Base-by-base conservation (phyloP, 2,329 filamentous ascomycete species). In the Xylariaceae sp. region DNA sequence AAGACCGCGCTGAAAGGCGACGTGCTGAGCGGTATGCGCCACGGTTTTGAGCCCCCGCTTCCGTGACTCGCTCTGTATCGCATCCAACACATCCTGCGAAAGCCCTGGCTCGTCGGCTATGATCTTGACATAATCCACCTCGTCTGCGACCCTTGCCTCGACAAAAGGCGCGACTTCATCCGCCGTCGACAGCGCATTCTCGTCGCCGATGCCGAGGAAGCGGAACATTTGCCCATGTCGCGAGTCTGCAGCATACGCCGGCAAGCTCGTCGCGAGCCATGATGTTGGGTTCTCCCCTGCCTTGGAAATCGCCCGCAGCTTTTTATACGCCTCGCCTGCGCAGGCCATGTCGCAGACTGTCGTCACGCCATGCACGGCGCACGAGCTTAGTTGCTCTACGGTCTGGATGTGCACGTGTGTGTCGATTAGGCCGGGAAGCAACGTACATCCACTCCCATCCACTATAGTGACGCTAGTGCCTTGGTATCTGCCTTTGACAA, bases 111-210 rank as follows among this genome's bases (percentile, higher is more conserved):
- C 29, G 45, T 62, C 58, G 17, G 54, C 53, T 19, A 57, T 55
- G 32, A 61, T 51, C 48, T 61, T 65, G 50, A 64, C 48, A 43
- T 59, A 63, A 40, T 64, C 58, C 11, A 54, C 50, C n/a, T 44
- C 39, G 32, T 58, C 54, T 7, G 29, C 29, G n/a, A 53, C 45
- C 35, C 53, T 40, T 17, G 52, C 45, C 23, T 44, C 38, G n/a
- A 58, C 50, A 23, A 56, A 58, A 14, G 48, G 53, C 11, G 48
- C 33, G 14, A 40, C 37, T 14, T 29, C 22, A 12, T 25, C 39
- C 22, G 29, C 25, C 16, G 25, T 33, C 19, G 16, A 20, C 25
- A 41, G 20, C 11, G 39, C 25, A 14, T 41, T 22, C 39, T 43
- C 41, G 34, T 37, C 33, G 12, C 43, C 37, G 29, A 45, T 16